phyloP scores from a whole-genome alignment of 176 grass and related monocot species.

The Pharus latifolius region DNA sequence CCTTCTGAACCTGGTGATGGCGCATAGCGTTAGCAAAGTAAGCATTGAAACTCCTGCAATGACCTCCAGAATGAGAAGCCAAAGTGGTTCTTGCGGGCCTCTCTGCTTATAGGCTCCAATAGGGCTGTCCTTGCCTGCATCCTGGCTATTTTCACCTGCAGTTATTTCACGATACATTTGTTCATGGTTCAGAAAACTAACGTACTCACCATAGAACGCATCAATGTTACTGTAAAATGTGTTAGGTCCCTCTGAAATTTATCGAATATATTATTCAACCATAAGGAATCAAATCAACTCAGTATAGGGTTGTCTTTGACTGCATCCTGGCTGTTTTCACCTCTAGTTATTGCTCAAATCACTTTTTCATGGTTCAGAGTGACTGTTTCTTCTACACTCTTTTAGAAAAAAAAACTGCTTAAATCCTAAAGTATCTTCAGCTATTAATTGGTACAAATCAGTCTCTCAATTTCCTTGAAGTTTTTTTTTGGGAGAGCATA shows the following conservation, averaged over 20 bases:
- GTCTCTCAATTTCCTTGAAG: no score
- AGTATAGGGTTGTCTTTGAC: neutral
- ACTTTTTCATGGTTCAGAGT: neutral
- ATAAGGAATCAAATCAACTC: no score
- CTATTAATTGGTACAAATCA: no score
- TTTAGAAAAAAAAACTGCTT: neutral
- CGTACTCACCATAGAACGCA: neutral
- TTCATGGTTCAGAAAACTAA: neutral
- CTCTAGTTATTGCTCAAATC: slow-evolving; percentile 31
- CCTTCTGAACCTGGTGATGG: slow-evolving; percentile 20
- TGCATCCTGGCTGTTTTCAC: slow-evolving; percentile 33
- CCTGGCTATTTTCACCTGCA: slow-evolving; percentile 54
- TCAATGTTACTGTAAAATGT: neutral
- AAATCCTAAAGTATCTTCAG: no score
- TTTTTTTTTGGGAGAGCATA: no score
- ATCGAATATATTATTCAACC: no score
- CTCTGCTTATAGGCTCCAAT: slow-evolving; percentile 13
- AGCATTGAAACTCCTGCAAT: slow-evolving; percentile 32
- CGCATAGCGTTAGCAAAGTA: slow-evolving; percentile 37
- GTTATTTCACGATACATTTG: slow-evolving; percentile 1
- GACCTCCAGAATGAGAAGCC: slow-evolving; percentile 85
- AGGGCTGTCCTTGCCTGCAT: neutral
- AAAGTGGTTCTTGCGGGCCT: slow-evolving; percentile 38
- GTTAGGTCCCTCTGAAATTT: no score
- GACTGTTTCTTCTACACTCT: no score